Base-by-base conservation (phyloP, 2,329 filamentous ascomycete genomes). In the Monilinia aucupariae region DNA sequence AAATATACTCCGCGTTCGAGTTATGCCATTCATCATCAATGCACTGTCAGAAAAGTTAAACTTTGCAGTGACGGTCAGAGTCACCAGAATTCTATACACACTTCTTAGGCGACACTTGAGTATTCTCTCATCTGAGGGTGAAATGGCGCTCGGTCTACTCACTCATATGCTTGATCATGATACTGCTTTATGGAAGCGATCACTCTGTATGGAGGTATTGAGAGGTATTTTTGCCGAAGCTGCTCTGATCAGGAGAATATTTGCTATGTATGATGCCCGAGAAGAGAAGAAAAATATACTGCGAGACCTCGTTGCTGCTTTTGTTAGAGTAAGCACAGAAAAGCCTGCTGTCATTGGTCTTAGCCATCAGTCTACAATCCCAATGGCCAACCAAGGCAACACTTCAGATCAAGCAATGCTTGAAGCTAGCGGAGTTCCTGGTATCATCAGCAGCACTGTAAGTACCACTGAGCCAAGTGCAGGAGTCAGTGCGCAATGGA, bases 401-500 rank as follows among this genome's bases (percentile, higher is more conserved):
- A 82, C 85, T 1, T 84, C 87, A 34, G 92, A 97, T 65, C 90
- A 93, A 75, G 90, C 89, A n/a, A 88, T 94, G 68, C 81, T 96
- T 9, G 93, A 97, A 76, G 90, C 92, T 32, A 91, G 89, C 60
- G 91, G 91, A 52, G 86, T 97, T 66, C 86, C 90, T 39, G 93
- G 93, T 54, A 90, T 96, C 32, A 96, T 97, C 71, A 86, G 88
- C 62, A 84, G 88, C 48, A 84, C 88, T 9, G 83, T 88, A 41
- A 82, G 85, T 20, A 80, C 85, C 0, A 85, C 87, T 62, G 86
- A 87, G 32, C 80, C 83, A 32, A 89, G 85, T 0, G 78, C 80
- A 55, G 92, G 91, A 10, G 92, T 99, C 71, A 96, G 92, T 75
- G 86, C 83, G 4, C 90, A 96, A 71, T 97, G 92, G 92, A 99